Conservation (phyloP, 139 green algal species). For the Chlorella sp. region DNA sequence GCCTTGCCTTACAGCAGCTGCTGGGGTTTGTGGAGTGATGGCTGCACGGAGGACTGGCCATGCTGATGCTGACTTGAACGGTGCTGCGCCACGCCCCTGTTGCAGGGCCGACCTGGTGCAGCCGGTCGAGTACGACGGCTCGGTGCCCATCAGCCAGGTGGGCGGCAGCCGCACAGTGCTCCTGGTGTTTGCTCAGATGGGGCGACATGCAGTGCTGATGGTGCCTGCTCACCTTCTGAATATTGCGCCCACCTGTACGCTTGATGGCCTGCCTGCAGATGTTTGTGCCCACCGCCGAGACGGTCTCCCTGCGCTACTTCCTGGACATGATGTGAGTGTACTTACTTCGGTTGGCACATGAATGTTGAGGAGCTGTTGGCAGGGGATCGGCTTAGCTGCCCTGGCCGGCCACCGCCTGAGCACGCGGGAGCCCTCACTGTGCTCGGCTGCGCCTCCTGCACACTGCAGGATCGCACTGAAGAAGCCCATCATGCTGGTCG, state of each 20-base stretch:
- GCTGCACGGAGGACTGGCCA: not conserved
- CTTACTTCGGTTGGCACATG: no score
- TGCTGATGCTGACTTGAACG: not conserved
- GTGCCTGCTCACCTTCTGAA: not conserved
- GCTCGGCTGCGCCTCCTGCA: no score
- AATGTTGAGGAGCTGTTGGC: no score
- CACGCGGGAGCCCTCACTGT: no score
- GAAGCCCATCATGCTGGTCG: slow-evolving; percentile 95
- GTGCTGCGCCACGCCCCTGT: no score
- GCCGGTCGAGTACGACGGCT: slow-evolving; percentile 75
- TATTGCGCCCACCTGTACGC: not conserved
- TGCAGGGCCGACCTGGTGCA: slow-evolving; percentile 70
- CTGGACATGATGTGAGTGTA: slow-evolving; percentile 50
- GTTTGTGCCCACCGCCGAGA: slow-evolving; percentile 91
- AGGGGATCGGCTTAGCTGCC: no score
- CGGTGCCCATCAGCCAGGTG: slow-evolving; percentile 55
- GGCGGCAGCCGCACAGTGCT: not conserved
- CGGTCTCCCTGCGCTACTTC: slow-evolving; percentile 84
- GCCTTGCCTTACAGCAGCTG: not conserved
- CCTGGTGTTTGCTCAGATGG: not conserved
- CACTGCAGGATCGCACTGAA: slow-evolving; percentile 63
- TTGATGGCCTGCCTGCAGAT: slow-evolving; percentile 33
- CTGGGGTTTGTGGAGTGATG: not conserved
- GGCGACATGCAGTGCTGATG: not conserved
- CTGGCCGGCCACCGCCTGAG: no score